Evolutionary conservation across 2,329 filamentous ascomycete genomes (phyloP).

Genomic region (Biscogniauxia sp.): DNA sequence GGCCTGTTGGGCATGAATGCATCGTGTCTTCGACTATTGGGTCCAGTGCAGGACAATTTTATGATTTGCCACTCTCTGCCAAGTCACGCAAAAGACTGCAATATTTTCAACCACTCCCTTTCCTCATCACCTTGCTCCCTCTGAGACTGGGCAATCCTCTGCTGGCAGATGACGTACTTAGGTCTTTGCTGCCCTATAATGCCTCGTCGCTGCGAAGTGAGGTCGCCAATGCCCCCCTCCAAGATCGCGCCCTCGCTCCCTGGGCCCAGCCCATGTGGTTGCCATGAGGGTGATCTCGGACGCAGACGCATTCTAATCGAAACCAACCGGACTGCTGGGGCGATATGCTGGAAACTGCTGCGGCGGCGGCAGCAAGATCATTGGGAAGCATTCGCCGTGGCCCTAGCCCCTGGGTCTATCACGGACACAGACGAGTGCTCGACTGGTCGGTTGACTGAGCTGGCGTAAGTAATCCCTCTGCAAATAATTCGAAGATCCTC

Average conservation of each 20-base stretch:
- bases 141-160: background rate
- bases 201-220: background rate
- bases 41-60: slow-evolving; percentile 2
- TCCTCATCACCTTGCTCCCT: background rate
- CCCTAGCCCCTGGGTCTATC: background rate
- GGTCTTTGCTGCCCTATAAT: background rate
- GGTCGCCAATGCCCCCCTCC: background rate
- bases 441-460: background rate
- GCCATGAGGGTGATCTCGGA: background rate
- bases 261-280: background rate
- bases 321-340: background rate
- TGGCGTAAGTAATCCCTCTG: background rate
- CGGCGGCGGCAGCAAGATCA: background rate
- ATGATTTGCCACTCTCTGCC: slow-evolving; percentile 21
- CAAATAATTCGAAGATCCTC: background rate
- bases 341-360: background rate
- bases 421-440: background rate
- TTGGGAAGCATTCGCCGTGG: background rate
- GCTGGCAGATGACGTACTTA: background rate
- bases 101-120: slow-evolving; percentile 10
- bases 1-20: slow-evolving; percentile 29
- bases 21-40: slow-evolving; percentile 27
- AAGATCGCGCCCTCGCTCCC: background rate
- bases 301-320: background rate
- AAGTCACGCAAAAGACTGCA: slow-evolving; percentile 15